Evolutionary conservation across 257 asterid genomes (phyloP), one percentile per base, ranked within the genome.

Genomic region (Petrea volubilis): DNA sequence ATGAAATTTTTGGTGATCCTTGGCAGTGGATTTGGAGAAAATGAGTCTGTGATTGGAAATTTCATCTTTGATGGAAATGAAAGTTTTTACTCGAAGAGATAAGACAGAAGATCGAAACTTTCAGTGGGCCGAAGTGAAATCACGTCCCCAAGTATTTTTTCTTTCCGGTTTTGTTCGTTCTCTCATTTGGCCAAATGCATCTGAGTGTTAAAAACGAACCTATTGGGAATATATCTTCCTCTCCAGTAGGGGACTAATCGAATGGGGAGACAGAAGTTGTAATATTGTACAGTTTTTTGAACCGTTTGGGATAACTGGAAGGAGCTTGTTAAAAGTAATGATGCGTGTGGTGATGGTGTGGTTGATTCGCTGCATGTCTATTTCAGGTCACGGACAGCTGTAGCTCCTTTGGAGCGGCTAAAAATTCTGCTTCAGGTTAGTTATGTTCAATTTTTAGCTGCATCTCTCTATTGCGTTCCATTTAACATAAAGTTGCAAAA

Each of bases 371-470:
- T 47, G 74, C 64, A 2, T 64, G 60, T 38, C 47, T 60, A 61
- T 78, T 82, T 73, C 96, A 94, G 99, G 81, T 94, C 99, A 1
- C 89, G 99, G 36, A 95, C 98, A 53, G 96, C 99, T 38, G 99
- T 95, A 38, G 99, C 99, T 65, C 99, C 99, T n/a, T 63, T 95
- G 87, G 99, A 95, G 75, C 90, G 99, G 64, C 84, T 95, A 56
- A 95, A 95, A 81, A 92, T 95, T 68, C 73, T 95, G 81, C 95
- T 90, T 52, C 99, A 95, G 98, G 99, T 95, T 77, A 68, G 78
- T 33, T 38, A 20, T 64, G 67, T 63, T 71, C 17, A 28, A 20
- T 6, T 3, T 47, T 51, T 41, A 23, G 20, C 34, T 47, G 51
- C 49, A 8, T 34, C 33, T 62, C 56, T 14, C 18, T 18, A 13